These are phyloP conservation scores for Chlorella vulgaris DNA, from an alignment of 139 green algal genomes.

Conservation along the genomic window DNA sequence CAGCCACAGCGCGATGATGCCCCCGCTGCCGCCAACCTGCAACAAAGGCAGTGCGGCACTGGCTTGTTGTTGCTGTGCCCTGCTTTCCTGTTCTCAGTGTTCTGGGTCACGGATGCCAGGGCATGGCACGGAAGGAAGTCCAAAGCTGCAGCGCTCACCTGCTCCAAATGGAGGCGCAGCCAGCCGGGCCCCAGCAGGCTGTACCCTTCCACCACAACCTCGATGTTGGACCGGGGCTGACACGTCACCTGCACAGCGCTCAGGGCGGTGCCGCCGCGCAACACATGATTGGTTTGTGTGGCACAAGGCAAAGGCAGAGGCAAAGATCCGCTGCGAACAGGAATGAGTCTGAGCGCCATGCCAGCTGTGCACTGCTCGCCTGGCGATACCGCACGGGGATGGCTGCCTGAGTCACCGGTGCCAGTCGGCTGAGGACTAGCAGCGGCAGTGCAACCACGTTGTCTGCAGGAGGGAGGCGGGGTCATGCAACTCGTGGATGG, in stretches of 20 bases:
- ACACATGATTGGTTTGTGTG: too few species aligned
- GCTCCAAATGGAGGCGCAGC: constrained; percentile 18
- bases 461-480: not conserved
- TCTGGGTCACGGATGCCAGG: too few species aligned
- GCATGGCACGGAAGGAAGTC: too few species aligned
- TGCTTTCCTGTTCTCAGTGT: too few species aligned
- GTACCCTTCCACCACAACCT: constrained; percentile 8
- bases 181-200: not conserved
- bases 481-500: not conserved
- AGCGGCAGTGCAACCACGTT: not conserved
- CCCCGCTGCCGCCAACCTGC: constrained; percentile 14
- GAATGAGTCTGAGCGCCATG: not conserved
- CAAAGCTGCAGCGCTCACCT: too few species aligned
- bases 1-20: not conserved
- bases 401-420: not conserved
- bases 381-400: constrained; percentile 14
- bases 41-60: constrained; percentile 14
- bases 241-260: constrained; percentile 18
- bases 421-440: not conserved
- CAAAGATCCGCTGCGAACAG: too few species aligned
- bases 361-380: not conserved
- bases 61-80: too few species aligned
- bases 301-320: too few species aligned
- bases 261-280: not conserved
- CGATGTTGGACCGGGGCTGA: not conserved